Conservation (phyloP, 2,329 filamentous ascomycete genomes). For the Xylariales sp. region DNA sequence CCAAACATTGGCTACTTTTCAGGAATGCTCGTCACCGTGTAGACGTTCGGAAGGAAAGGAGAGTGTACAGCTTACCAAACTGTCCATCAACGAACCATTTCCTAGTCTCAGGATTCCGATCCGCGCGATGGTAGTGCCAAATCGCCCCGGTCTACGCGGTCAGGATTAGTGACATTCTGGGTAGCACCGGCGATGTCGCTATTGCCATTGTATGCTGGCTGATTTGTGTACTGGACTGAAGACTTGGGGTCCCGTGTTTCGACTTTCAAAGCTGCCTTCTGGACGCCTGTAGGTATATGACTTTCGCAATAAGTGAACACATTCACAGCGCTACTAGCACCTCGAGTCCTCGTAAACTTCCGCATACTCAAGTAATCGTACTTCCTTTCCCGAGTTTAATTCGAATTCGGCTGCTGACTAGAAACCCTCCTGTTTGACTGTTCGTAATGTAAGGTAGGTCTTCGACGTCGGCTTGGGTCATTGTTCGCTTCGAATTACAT, state of each 20-base stretch:
- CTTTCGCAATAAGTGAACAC: conserved; percentile 46
- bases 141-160: conserved; percentile 35
- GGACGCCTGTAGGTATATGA: conserved; percentile 19
- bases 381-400: conserved; percentile 26
- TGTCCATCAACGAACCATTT: conserved; percentile 46
- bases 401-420: conserved; percentile 47
- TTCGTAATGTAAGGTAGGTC: conserved; percentile 45
- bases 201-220: conserved; percentile 38
- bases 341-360: conserved; percentile 46
- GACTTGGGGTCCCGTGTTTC: conserved; percentile 31
- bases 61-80: conserved; percentile 23
- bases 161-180: conserved; percentile 32
- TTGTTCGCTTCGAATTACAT: conserved; percentile 40
- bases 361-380: conserved; percentile 40
- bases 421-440: conserved; percentile 36
- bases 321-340: conserved; percentile 43
- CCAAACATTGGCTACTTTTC: too few relatives aligned
- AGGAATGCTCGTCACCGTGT: too few relatives aligned
- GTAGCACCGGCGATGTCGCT: conserved; percentile 38
- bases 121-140: conserved; percentile 48
- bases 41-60: too few relatives aligned
- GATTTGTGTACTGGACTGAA: conserved; percentile 45
- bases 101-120: conserved; percentile 42
- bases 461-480: conserved; percentile 29
- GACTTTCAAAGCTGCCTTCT: conserved; percentile 37